Percentiles rank a stretch among this genome's conserved stretches.
Evolutionary conservation across 1,284 basidiomycete genomes (phyloP).

Genomic region (Melanopsichium pennsylvanicum): DNA sequence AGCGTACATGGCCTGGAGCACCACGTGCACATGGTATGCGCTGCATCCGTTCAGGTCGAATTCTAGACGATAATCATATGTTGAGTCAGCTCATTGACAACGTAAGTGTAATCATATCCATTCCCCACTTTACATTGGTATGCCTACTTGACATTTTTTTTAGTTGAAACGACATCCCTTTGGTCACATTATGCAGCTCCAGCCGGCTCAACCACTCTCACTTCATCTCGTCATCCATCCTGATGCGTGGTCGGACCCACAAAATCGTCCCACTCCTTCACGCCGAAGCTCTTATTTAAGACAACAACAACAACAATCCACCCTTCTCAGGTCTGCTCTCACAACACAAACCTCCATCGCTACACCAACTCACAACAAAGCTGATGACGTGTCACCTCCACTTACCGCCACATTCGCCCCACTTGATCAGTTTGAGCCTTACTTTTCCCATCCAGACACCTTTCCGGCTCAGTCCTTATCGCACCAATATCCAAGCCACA

Average conservation of each 20-base stretch:
- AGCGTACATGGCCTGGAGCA: conserved; percentile 42
- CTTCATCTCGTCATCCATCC: conserved; percentile 61
- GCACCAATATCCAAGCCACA: neutral
- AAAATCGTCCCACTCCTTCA: conserved; percentile 41
- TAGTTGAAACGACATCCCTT: too few species aligned
- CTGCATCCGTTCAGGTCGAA: conserved; percentile 51
- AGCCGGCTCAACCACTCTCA: conserved; percentile 31
- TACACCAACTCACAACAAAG: conserved; percentile 1
- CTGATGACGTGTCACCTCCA: conserved; percentile 7
- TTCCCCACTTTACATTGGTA: too few species aligned
- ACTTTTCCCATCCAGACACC: conserved; percentile 17
- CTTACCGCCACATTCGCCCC: conserved; percentile 4
- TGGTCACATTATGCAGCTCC: too few species aligned
- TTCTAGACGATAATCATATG: conserved; percentile 39
- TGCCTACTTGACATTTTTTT: too few species aligned
- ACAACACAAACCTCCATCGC: neutral
- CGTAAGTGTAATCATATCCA: conserved; percentile 13
- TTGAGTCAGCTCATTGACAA: conserved; percentile 21
- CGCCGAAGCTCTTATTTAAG: conserved; percentile 39
- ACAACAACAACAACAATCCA: conserved; percentile 15
- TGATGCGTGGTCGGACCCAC: conserved; percentile 56
- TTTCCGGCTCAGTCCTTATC: neutral
- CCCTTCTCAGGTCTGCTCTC: conserved; percentile 17
- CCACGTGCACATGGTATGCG: conserved; percentile 54
- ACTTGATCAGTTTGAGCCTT: conserved; percentile 16